Conservation (phyloP, 306 rosid species). For the Prunus kanzakura region DNA sequence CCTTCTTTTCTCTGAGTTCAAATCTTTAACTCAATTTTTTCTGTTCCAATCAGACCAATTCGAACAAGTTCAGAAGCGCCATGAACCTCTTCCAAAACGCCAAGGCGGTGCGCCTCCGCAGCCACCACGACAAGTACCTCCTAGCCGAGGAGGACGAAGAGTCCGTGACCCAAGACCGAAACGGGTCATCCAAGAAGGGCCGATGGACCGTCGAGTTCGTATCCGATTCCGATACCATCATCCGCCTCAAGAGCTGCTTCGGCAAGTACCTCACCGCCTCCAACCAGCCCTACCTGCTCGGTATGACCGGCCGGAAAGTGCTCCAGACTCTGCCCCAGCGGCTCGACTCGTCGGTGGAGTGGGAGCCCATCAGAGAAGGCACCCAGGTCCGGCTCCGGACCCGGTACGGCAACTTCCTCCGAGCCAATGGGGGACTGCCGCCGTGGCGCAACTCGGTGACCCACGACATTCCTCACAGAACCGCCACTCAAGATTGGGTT, state of each 20-base stretch:
- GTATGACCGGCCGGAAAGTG: conserved; percentile 85
- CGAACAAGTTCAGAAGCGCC: conserved; percentile 42
- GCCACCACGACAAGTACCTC: conserved; percentile 76
- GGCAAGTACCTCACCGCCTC: conserved; percentile 86
- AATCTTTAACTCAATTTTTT: no score
- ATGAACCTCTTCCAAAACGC: conserved; percentile 77
- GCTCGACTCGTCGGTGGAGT: conserved; percentile 76
- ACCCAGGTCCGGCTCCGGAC: conserved; percentile 60
- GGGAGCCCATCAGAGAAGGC: conserved; percentile 80
- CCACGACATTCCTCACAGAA: conserved; percentile 73
- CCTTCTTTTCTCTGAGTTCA: background rate
- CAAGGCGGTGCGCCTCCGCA: conserved; percentile 73
- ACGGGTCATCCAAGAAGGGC: conserved; percentile 64
- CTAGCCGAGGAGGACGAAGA: conserved; percentile 86
- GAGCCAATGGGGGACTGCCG: conserved; percentile 85
- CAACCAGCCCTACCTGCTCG: conserved; percentile 57
- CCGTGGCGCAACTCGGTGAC: conserved; percentile 93
- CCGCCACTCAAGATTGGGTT: conserved; percentile 83
- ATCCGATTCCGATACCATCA: conserved; percentile 40
- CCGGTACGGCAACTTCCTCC: conserved; percentile 67
- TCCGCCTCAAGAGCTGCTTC: conserved; percentile 81
- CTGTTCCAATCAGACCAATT: background rate
- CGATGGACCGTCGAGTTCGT: conserved; percentile 68
- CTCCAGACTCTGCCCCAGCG: conserved; percentile 53
- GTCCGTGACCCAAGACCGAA: conserved; percentile 59